Conservation (phyloP, 177 flowering plant species). For the Vitis hybrid region DNA sequence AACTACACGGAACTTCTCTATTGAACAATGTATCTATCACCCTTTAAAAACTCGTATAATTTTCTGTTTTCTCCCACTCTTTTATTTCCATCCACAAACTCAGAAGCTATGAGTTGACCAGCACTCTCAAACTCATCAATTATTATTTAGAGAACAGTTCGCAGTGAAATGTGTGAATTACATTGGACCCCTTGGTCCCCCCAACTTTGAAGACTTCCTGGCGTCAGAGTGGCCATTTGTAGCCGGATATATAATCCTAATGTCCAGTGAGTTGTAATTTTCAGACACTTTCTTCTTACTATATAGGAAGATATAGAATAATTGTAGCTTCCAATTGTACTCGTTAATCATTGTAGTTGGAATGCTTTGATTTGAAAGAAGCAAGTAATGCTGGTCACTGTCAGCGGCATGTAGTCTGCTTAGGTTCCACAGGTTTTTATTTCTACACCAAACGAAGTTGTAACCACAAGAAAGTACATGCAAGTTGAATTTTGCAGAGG, state of each 20-base stretch:
- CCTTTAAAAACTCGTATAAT: too few species aligned
- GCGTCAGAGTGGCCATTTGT: background rate
- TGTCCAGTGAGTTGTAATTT: constrained; percentile 9
- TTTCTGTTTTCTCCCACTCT: too few species aligned
- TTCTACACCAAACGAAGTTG: background rate
- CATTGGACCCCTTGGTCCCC: too few species aligned
- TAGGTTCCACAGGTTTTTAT: background rate
- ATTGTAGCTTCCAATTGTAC: background rate
- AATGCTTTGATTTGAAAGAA: constrained; percentile 10
- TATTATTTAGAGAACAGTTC: too few species aligned
- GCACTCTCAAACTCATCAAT: too few species aligned
- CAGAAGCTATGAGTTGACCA: too few species aligned
- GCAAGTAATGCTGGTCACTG: background rate
- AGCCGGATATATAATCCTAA: constrained; percentile 2
- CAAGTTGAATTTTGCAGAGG: background rate
- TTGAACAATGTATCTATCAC: too few species aligned
- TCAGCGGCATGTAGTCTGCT: constrained; percentile 4
- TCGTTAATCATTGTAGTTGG: constrained; percentile 4
- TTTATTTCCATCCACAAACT: too few species aligned
- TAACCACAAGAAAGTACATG: constrained; percentile 4
- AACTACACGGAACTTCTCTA: too few species aligned
- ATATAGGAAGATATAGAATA: background rate
- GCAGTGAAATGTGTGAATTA: too few species aligned
- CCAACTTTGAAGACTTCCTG: background rate
- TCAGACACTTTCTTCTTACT: background rate